Evolutionary conservation across 768 basidiomycete genomes (phyloP).

Genomic region (Kwoniella botswanensis): DNA sequence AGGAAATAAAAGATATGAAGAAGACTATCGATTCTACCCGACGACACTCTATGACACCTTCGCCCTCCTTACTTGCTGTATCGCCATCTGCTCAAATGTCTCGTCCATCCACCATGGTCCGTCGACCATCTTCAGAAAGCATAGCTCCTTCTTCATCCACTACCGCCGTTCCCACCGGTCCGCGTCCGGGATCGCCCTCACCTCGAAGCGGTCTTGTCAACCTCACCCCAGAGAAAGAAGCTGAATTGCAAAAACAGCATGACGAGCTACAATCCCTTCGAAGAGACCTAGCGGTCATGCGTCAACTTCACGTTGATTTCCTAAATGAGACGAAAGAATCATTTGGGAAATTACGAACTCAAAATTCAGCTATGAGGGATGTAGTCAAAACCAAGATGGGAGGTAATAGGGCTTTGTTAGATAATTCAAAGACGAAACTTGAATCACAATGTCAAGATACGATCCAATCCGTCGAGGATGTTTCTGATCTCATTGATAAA

Average conservation of each 20-base stretch:
- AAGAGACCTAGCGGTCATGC: conserved; percentile 88
- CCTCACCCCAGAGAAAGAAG: conserved; percentile 64
- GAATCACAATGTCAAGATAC: conserved; percentile 86
- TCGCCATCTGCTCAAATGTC: conserved; percentile 64
- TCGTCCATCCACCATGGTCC: conserved; percentile 23
- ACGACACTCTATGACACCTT: conserved; percentile 63
- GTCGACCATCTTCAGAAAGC: conserved; percentile 61
- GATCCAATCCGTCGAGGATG: conserved; percentile 87
- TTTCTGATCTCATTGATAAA: conserved; percentile 86
- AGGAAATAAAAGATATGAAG: conserved; percentile 88
- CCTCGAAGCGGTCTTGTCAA: conserved; percentile 1
- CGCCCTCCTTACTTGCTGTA: conserved; percentile 29
- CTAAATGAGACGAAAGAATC: conserved; percentile 88
- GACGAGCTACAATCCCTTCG: conserved; percentile 94
- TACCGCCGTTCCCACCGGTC: conserved; percentile 20
- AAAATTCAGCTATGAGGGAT: conserved; percentile 86
- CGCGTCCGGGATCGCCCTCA: conserved; percentile 19
- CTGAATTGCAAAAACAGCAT: conserved; percentile 86
- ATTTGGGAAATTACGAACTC: conserved; percentile 73
- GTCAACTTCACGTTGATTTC: conserved; percentile 93
- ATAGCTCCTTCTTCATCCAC: conserved; percentile 24
- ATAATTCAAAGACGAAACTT: conserved; percentile 89
- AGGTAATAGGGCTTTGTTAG: conserved; percentile 83
- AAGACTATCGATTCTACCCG: conserved; percentile 65
- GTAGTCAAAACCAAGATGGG: conserved; percentile 80